Evolutionary conservation across 345 rosid genomes (phyloP).

Genomic region (Sonneratia caseolaris): DNA sequence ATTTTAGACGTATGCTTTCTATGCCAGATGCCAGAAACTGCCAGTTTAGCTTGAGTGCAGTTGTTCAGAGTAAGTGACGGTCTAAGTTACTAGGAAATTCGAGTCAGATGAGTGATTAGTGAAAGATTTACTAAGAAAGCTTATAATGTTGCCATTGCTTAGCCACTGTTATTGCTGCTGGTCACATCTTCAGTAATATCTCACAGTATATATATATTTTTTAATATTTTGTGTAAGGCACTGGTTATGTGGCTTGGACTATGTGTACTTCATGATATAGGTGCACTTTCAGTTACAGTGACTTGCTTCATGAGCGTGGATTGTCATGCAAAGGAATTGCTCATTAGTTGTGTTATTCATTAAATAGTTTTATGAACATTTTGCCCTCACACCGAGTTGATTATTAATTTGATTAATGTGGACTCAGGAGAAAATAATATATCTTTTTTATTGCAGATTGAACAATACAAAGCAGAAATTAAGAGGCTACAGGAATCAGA

Average conservation of each 20-base stretch:
- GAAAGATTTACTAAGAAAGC: neutral
- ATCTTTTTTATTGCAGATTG: slow-evolving; percentile 38
- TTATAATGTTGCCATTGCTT: neutral
- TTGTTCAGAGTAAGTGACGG: neutral
- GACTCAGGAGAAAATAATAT: neutral
- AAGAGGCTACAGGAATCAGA: slow-evolving; percentile 79
- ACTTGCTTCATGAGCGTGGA: neutral
- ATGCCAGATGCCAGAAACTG: neutral
- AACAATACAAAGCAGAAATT: slow-evolving; percentile 59
- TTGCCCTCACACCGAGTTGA: neutral
- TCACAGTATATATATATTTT: neutral
- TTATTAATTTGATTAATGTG: neutral
- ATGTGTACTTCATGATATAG: neutral
- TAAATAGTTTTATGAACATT: neutral
- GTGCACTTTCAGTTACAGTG: neutral
- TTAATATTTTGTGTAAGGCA: too few relatives aligned
- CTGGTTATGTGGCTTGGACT: neutral
- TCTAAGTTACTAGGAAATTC: neutral
- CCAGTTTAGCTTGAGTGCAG: neutral
- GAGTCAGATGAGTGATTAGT: neutral
- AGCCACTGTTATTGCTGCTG: neutral
- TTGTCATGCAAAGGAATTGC: neutral
- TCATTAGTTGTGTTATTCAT: neutral
- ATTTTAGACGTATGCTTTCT: neutral
- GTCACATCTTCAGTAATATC: neutral